phyloP scores from a whole-genome alignment of 73 alveolate genomes.

The Paramecium caudatum region DNA sequence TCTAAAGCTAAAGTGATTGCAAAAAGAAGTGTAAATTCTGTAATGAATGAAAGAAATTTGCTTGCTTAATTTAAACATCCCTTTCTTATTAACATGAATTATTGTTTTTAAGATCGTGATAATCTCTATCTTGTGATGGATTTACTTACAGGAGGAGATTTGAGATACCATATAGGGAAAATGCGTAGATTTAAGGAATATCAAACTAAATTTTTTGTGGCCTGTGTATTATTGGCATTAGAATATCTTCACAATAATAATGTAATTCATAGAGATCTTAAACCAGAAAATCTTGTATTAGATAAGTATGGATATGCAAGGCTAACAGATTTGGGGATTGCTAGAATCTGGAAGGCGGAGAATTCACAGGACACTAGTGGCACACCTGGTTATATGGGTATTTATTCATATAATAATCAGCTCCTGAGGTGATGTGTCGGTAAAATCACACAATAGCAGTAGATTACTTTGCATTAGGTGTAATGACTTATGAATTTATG shows the following conservation, averaged over 20 bases:
- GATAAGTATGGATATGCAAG: slow-evolving; percentile 90
- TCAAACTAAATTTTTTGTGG: slow-evolving; percentile 91
- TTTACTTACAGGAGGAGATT: slow-evolving; percentile 96
- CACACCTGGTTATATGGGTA: slow-evolving; percentile 98
- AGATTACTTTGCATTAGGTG: slow-evolving; percentile 83
- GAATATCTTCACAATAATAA: slow-evolving; percentile 94
- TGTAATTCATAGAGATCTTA: slow-evolving; percentile 95
- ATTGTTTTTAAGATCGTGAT: slow-evolving; percentile 95
- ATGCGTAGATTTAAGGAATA: slow-evolving; percentile 92
- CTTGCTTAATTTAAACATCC: slow-evolving; percentile 84
- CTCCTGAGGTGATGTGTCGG: slow-evolving; percentile 84
- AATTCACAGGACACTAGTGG: slow-evolving; percentile 97
- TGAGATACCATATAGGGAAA: slow-evolving; percentile 92
- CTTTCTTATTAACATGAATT: slow-evolving; percentile 93
- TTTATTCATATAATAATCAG: slow-evolving; percentile 61
- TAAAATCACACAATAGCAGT: slow-evolving; percentile 78
- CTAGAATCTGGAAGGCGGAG: slow-evolving; percentile 87
- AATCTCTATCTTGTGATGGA: slow-evolving; percentile 94
- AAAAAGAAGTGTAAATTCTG: slow-evolving; percentile 86
- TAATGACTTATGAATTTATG: slow-evolving; percentile 84
- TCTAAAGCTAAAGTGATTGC: slow-evolving; percentile 84
- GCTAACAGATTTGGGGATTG: slow-evolving; percentile 96
- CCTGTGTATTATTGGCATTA: slow-evolving; percentile 92
- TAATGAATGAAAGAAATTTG: slow-evolving; percentile 85
- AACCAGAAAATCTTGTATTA: slow-evolving; percentile 97